Percentiles rank a stretch among this genome's conserved stretches.
These are phyloP conservation scores for Calonectria crousiana DNA, from an alignment of 2,329 filamentous ascomycete genomes.

Conservation along the genomic window DNA sequence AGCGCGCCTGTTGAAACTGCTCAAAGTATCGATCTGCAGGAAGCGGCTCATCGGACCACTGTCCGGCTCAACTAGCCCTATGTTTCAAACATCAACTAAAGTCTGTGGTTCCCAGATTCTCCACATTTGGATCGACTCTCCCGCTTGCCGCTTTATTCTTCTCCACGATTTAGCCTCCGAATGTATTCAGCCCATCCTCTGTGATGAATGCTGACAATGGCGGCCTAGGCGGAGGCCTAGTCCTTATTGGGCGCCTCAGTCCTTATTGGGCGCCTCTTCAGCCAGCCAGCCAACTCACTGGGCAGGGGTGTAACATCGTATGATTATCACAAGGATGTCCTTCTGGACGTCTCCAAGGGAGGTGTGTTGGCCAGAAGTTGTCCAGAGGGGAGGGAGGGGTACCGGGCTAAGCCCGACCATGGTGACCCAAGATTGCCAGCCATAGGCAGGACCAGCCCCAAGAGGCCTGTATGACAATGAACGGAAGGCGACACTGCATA, in stretches of 20 bases:
- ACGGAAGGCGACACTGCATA: neutral
- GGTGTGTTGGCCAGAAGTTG: neutral
- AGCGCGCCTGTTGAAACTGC: neutral
- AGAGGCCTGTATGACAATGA: conserved; percentile 13
- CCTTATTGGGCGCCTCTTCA: neutral
- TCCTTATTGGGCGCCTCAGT: neutral
- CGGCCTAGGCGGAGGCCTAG: neutral
- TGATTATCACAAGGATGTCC: neutral
- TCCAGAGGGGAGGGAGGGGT: neutral
- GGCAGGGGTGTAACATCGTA: conserved; percentile 1
- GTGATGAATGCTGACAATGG: conserved; percentile 8
- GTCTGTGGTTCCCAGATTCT: neutral
- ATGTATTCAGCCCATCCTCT: neutral
- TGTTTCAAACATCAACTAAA: neutral
- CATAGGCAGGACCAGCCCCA: neutral
- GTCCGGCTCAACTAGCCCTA: neutral
- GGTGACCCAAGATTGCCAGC: neutral
- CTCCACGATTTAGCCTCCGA: neutral
- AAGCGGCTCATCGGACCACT: neutral
- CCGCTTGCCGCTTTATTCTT: neutral
- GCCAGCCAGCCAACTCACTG: neutral
- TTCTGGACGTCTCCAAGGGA: neutral
- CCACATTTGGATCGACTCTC: neutral
- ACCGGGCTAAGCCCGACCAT: neutral
- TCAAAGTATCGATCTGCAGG: neutral